Base-by-base conservation (phyloP, 1,139 yeast genomes). In the Pichia sp. region DNA sequence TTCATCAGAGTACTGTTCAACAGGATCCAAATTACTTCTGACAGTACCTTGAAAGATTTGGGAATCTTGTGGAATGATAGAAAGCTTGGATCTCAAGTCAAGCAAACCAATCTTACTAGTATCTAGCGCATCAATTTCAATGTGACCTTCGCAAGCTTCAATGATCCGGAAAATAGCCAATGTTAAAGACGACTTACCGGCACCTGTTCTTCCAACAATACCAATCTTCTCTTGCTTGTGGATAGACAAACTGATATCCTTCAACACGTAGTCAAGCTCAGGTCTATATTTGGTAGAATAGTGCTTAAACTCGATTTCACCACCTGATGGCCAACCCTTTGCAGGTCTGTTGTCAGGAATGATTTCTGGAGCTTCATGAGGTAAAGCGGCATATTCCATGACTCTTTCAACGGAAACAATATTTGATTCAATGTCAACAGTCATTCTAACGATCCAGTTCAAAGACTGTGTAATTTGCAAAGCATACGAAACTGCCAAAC, bases 381-480 rank as follows among this genome's bases (percentile, higher is more conserved):
- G 64, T 49, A 91, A 67, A 28, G 63, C 58, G 14, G 94, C 74
- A 60, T 91, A 91, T 59, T 91, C 97, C 60, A 84, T 66, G 39
- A 88, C 80, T 67, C 98, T 80, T 63, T 91, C 98, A 30, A 91
- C 97, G 6, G 95, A 84, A 31, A 91, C 97, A 64, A 91, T 88
- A 58, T 88, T 88, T 11, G 96, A 86, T 58, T 91, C 98, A 35
- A 91, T 95, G 53, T 88, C 97, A 38, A 88, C 97, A 0, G 96
- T 86, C 97, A 88, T 88, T 63, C 97, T 73, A 24, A 91, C 96
- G 60, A 88, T 86, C 97, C 97, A 88, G 61, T 88, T 88, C 61
- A 91, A 72, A 0, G 95, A 72, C 61, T 88, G 96, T 0, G 97
- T 91, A 43, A 87, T 73, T 60, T 87, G 95, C 48, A 91, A 69